A percentile compares a stretch with the other conserved stretches of the same genome.
These are phyloP conservation scores for Thalassiosira hispida DNA, from an alignment of 352 stramenopile species.

Conservation along the genomic window DNA sequence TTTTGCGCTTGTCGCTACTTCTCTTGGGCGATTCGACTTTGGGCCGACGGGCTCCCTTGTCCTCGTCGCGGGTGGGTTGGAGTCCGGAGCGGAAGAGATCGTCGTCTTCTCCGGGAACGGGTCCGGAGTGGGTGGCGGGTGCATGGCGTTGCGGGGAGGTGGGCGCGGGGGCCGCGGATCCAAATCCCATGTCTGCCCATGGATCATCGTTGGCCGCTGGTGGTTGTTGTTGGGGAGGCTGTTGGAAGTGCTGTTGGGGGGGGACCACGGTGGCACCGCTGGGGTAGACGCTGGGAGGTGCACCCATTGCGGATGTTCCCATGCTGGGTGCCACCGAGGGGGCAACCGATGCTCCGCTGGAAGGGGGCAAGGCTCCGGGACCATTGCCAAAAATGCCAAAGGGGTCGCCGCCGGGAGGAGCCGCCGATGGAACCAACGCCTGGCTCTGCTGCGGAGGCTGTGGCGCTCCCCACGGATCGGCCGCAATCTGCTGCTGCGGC, in stretches of 20 bases:
- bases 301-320: not conserved
- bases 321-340: not conserved
- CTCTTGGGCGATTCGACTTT: not conserved
- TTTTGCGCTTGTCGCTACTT: conserved; percentile 22
- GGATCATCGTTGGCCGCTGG: conserved; percentile 46
- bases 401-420: not conserved
- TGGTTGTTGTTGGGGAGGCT: not conserved
- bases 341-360: no score
- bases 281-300: not conserved
- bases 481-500: conserved; percentile 5
- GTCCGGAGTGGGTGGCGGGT: not conserved
- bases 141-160: not conserved
- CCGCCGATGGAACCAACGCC: conserved; percentile 33
- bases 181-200: conserved; percentile 71
- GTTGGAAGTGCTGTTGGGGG: conserved; percentile 9
- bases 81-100: conserved; percentile 46
- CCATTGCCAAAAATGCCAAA: no score
- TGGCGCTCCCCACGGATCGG: conserved; percentile 30
- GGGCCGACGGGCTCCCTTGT: conserved; percentile 4
- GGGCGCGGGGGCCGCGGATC: conserved; percentile 25
- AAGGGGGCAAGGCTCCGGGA: no score
- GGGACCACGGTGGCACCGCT: not conserved
- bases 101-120: conserved; percentile 37
- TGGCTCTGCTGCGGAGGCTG: conserved; percentile 25
- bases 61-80: conserved; percentile 16